Evolutionary conservation across 2,329 filamentous ascomycete genomes (phyloP), one percentile per base, ranked within the genome.

Genomic region (Diplodia mutila): DNA sequence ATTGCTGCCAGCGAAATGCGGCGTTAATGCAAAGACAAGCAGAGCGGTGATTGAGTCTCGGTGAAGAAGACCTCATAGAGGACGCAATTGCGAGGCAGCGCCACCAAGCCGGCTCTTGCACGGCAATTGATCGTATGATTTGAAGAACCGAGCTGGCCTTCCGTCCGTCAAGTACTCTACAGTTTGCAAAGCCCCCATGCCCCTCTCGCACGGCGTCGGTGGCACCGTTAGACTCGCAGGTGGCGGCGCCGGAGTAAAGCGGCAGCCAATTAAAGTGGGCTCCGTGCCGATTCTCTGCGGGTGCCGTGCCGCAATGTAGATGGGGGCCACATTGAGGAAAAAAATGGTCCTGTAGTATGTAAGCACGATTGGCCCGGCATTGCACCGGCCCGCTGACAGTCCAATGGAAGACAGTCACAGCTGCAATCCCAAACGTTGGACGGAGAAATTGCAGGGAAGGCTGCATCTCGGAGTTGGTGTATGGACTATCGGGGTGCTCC

Each of bases 1-100:
- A 63, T 63, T 23, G 57, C 7, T 29, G 27, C 18, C 18, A 23
- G 42, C 32, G 46, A 51, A 34, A 37, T 63, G 29, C 46, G 46
- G 59, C 39, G 23, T 59, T 63, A 63, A 61, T 63, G 59, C 59
- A 46, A n/a, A 61, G 34, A 23, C 8, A 42, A 32, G 39, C 57
- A 48, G 29, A 21, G 57, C 39, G 57, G 18, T 61, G 42, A 48
- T 49, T 49, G 27, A 34, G 46, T n/a, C 3, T 37, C 59, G 59
- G 59, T 18, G 27, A 37, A 18, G 27, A 25, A 29, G 46, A n/a
- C 29, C 59, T 51, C 29, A 51, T 49, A 49, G 8, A n/a, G 57
- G 57, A 23, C 8, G 4, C 39, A 32, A 34, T 49, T 49, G 57
- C 57, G 57, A 46, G 42, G 18, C 57, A 48, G 42, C 18, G 37